Base-by-base conservation (phyloP, 139 green algal genomes). In the Closterium sp. region DNA sequence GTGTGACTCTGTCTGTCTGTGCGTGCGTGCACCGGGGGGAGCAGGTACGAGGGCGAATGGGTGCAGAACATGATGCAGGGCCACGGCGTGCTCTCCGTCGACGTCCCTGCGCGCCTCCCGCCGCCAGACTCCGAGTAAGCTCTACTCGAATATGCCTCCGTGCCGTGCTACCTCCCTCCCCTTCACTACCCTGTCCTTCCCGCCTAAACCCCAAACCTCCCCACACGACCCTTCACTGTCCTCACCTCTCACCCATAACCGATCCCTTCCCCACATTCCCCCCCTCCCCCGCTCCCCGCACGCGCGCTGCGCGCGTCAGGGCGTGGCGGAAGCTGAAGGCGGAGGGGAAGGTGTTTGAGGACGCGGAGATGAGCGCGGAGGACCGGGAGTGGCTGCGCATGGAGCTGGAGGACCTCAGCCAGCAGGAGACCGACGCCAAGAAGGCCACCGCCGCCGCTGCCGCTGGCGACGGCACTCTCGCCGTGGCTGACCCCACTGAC, bases 1-100 rank as follows among this genome's bases (percentile, higher is more conserved):
- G 25, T 55, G 33, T 36, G 8, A 2, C 4, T 69, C 33, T 88
- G 1, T 69, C 81, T 86, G 81, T 86, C 21, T 23, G 81, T 86
- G 81, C 25, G 81, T 86, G 81, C 25, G 81, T 34, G 81, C 0
- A 19, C 30, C 21, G 38, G 43, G 21, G 5, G 43, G 43, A 36
- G 87, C 89, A 91, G 89, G 89, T 91, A 91, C 32, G 89, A 91
- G 84, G 89, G 89, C 84, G 89, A 91, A 25, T 91, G 89, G 89
- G 64, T 91, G 64, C 89, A 91, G 69, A 91, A 91, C 32, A 32
- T 33, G 33, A 91, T 91, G 89, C 32, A 91, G 30, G 89, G 89
- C 25, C 81, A 86, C 31, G n/a, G 30, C 81, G n/a, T 86, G 21
- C 16, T 86, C 81, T 33, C 81, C 81, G n/a, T 86, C 28, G 85